Evolutionary conservation across 768 basidiomycete species (phyloP).

Genomic region (Neoboletus magnificus): DNA sequence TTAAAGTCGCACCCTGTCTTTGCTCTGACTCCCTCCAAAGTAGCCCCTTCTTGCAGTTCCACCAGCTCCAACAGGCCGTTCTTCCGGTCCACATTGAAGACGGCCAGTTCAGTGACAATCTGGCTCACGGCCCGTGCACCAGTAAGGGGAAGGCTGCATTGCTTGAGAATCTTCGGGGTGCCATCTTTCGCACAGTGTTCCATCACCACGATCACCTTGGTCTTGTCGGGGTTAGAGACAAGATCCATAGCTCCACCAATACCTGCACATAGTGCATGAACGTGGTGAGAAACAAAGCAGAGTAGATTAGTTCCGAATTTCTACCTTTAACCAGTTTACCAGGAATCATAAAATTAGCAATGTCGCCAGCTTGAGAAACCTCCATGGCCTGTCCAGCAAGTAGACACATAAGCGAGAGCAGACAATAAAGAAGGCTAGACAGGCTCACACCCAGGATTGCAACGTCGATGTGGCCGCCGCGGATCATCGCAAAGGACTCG

Average conservation of each 20-base stretch:
- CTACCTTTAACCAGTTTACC: slow-evolving; percentile 85
- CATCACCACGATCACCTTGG: slow-evolving; percentile 86
- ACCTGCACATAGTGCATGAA: slow-evolving; percentile 40
- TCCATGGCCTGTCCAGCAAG: slow-evolving; percentile 74
- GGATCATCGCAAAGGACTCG: slow-evolving; percentile 97
- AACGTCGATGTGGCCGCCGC: slow-evolving; percentile 92
- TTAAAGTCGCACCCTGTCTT: slow-evolving; percentile 88
- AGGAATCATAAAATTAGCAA: slow-evolving; percentile 98
- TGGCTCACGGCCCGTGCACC: slow-evolving; percentile 85
- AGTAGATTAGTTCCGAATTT: neutral
- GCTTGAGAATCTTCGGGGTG: slow-evolving; percentile 78
- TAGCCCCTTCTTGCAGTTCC: slow-evolving; percentile 83
- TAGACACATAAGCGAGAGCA: neutral
- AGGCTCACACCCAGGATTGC: slow-evolving; percentile 83
- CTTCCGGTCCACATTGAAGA: slow-evolving; percentile 82
- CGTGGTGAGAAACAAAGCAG: slow-evolving; percentile 6
- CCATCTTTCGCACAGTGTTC: slow-evolving; percentile 92
- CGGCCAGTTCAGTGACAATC: slow-evolving; percentile 90
- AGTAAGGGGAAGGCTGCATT: slow-evolving; percentile 83
- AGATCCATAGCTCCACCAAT: slow-evolving; percentile 98
- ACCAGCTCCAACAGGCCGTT: slow-evolving; percentile 69
- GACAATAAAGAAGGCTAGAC: neutral
- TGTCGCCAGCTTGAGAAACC: slow-evolving; percentile 88
- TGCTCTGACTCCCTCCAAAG: slow-evolving; percentile 76
- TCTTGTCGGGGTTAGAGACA: slow-evolving; percentile 93